Percentiles rank a stretch among this genome's conserved stretches.
Conservation (phyloP, 805 yeast species). For the Teunomyces atbi region DNA sequence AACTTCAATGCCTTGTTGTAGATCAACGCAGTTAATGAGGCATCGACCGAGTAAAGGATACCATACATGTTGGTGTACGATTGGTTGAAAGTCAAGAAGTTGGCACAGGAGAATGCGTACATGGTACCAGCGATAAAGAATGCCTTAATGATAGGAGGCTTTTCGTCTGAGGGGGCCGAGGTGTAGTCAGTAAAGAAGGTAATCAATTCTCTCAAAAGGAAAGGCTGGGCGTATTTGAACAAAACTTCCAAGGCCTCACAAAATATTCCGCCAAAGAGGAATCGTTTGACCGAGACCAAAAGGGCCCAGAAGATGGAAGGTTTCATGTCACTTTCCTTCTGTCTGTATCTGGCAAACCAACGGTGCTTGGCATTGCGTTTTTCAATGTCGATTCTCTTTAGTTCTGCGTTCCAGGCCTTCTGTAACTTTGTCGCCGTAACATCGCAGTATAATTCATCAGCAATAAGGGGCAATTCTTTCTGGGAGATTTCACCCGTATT, state of each 20-base stretch:
- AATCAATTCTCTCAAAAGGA: conserved; percentile 28
- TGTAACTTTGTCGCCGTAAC: conserved; percentile 18
- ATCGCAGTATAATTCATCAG: conserved; percentile 10
- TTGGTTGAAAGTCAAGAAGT: conserved; percentile 24
- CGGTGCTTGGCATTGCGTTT: neutral
- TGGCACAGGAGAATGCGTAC: conserved; percentile 23
- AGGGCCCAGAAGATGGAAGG: conserved; percentile 23
- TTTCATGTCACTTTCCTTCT: conserved; percentile 11
- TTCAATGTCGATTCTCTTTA: conserved; percentile 10
- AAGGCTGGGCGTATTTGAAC: conserved; percentile 26
- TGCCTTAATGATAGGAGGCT: conserved; percentile 28
- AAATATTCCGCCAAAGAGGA: conserved; percentile 11
- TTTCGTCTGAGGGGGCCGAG: conserved; percentile 5
- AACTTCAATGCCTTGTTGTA: conserved; percentile 28
- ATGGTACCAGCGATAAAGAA: conserved; percentile 22
- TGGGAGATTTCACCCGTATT: conserved; percentile 19
- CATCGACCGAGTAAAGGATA: conserved; percentile 15
- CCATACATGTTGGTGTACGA: conserved; percentile 12
- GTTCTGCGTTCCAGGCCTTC: conserved; percentile 21
- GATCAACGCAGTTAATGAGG: conserved; percentile 23
- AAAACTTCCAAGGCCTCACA: conserved; percentile 23
- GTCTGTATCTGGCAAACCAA: conserved; percentile 1
- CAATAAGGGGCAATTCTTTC: conserved; percentile 15
- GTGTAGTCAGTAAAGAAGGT: conserved; percentile 20
- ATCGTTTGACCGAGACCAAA: conserved; percentile 14